These are phyloP conservation scores for Arthrobotrys sphaeroides DNA, from an alignment of 2,329 filamentous ascomycete genomes.

Conservation along the genomic window DNA sequence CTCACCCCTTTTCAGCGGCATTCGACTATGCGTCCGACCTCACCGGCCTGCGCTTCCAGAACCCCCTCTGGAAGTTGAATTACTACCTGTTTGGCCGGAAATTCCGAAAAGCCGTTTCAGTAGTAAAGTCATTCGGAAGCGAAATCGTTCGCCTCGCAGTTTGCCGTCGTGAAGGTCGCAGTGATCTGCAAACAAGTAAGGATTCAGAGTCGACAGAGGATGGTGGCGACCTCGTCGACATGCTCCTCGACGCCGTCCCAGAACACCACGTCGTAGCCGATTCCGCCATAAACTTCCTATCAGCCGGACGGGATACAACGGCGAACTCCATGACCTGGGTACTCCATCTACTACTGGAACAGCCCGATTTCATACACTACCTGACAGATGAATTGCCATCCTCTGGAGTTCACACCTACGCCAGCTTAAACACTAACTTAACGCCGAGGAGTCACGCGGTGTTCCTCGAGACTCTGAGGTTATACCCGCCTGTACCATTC, in stretches of 20 bases:
- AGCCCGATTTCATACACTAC: conserved; percentile 62
- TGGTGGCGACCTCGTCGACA: conserved; percentile 69
- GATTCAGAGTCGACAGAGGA: conserved; percentile 10
- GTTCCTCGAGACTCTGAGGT: conserved; percentile 71
- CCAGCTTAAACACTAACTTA: conserved; percentile 22
- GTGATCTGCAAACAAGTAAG: conserved; percentile 26
- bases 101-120: conserved; percentile 65
- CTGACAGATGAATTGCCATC: conserved; percentile 63
- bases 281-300: conserved; percentile 73
- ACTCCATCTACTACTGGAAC: conserved; percentile 69
- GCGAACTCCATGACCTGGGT: conserved; percentile 73
- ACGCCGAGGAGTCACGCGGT: conserved; percentile 62
- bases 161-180: conserved; percentile 60
- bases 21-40: conserved; percentile 72
- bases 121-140: conserved; percentile 68
- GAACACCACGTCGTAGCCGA: conserved; percentile 70
- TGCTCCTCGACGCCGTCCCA: conserved; percentile 68
- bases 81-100: conserved; percentile 66
- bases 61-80: conserved; percentile 71
- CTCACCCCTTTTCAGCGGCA: conserved; percentile 69
- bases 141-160: conserved; percentile 69
- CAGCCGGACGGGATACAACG: conserved; percentile 72
- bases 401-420: conserved; percentile 67
- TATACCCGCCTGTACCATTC: conserved; percentile 73
- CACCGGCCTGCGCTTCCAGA: conserved; percentile 72